Base-by-base conservation (phyloP, 495 filamentous ascomycete genomes). In the Neurospora africana region DNA sequence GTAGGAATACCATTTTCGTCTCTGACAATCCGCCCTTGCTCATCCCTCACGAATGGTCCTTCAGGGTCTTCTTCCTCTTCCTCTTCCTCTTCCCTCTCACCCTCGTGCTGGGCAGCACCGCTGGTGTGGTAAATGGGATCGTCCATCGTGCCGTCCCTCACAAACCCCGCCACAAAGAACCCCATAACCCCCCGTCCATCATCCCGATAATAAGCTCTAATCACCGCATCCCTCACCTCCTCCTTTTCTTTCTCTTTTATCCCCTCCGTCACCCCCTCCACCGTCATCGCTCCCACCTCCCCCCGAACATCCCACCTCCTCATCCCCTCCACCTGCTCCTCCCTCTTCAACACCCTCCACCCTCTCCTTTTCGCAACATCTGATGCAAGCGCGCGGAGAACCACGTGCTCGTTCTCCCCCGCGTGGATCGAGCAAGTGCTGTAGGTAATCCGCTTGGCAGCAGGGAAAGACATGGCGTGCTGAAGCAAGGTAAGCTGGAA, bases 381-480 rank as follows among this genome's bases (percentile, higher is more conserved):
- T 0, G 91, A 92, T 5, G 76, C 73, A 47, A 98, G 78, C 8
- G 93, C 90, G 27, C 86, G 83, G 21, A 88, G 69, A 9, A 97
- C 93, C 0, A 98, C 95, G 33, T 84, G 78, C 78, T 99, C 95
- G 77, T 99, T 98, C 79, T 99, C 95, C 43, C 90, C 85, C 1
- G 89, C 83, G 78, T 97, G 87, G 33, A 97, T 83, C 0, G 95
- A 98, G 78, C 95, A 99, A 0, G 95, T 99, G 47, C 91, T 94
- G 78, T 99, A 99, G 0, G 91, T 92, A 44, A 98, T 91, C 76
- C 86, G 90, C 4, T 77, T 84, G 0, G 93, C 93, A n/a, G 85
- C 81, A 0, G 94, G 92, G 74, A 97, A 99, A 33, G 81, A 79
- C 79, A 98, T 89, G 0, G 95, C 95, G 78, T 96, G 93, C 70